phyloP scores from a whole-genome alignment of 495 filamentous ascomycete genomes.

The Gamarada debralockiae region DNA sequence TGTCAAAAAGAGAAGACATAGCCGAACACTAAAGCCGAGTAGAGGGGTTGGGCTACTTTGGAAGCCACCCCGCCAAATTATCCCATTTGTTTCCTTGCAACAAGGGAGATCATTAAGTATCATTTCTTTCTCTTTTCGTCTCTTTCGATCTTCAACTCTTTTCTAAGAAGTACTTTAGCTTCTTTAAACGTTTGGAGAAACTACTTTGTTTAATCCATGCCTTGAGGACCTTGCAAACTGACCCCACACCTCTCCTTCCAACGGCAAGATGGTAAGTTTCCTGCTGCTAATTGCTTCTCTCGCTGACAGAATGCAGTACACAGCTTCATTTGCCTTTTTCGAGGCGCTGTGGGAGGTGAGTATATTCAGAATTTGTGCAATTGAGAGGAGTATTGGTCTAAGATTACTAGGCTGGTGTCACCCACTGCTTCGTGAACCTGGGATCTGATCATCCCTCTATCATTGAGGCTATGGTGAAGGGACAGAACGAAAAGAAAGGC shows the following conservation, averaged over 20 bases:
- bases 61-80: background rate
- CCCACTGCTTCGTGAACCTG: slow-evolving; percentile 89
- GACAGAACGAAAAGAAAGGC: slow-evolving; percentile 57
- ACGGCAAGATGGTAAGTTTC: no score
- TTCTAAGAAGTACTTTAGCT: no score
- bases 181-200: no score
- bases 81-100: background rate
- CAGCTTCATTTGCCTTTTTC: slow-evolving; percentile 84
- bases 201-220: no score
- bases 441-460: slow-evolving; percentile 54
- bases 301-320: slow-evolving; percentile 39
- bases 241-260: no score
- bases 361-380: background rate
- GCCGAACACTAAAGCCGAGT: background rate
- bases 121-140: background rate
- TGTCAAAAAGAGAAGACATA: background rate
- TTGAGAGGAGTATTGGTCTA: background rate
- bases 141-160: background rate
- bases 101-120: no score
- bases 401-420: slow-evolving; percentile 60
- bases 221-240: no score
- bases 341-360: slow-evolving; percentile 81
- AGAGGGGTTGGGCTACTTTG: no score
- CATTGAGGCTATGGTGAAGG: slow-evolving; percentile 94
- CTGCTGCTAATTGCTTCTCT: no score